A percentile compares a stretch with the other conserved stretches of the same genome.
These are phyloP conservation scores for Neonothopanus nambi DNA, from an alignment of 1,284 basidiomycete genomes.

Conservation along the genomic window DNA sequence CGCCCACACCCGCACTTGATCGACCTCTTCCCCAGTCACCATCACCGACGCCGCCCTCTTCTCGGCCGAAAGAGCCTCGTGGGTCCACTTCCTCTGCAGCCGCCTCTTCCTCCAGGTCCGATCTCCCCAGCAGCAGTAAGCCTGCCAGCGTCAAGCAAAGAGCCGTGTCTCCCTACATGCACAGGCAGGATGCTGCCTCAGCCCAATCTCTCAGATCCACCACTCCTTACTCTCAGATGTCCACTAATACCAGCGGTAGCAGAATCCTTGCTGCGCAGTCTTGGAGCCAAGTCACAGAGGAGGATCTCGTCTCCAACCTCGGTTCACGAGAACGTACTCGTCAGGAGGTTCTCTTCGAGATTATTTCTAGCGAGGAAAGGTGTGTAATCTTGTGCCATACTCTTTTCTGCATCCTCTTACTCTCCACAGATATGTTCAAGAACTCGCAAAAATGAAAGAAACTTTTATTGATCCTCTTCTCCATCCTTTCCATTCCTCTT, in stretches of 20 bases:
- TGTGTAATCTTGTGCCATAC: constrained; percentile 39
- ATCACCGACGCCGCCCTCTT: constrained; percentile 49
- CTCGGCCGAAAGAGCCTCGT: constrained; percentile 55
- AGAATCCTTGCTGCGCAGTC: constrained; percentile 80
- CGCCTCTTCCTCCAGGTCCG: constrained; percentile 46
- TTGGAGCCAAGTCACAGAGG: constrained; percentile 95
- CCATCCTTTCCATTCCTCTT: constrained; percentile 67
- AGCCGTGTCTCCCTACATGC: constrained; percentile 63
- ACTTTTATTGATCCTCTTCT: constrained; percentile 90
- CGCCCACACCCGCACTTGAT: constrained; percentile 39
- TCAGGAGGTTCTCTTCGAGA: constrained; percentile 98
- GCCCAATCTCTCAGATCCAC: constrained; percentile 71
- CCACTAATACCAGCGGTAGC: constrained; percentile 57
- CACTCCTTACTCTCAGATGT: constrained; percentile 79
- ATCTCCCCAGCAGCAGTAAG: constrained; percentile 34
- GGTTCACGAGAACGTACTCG: constrained; percentile 91
- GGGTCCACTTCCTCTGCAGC: constrained; percentile 59
- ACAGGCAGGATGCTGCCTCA: constrained; percentile 52
- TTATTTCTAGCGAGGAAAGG: constrained; percentile 96
- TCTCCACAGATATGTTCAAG: constrained; percentile 81
- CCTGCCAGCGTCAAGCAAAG: constrained; percentile 40
- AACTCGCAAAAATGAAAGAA: constrained; percentile 89
- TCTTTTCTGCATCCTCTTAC: constrained; percentile 16
- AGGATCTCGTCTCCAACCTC: constrained; percentile 92
- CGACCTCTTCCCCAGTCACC: constrained; percentile 72